Base-by-base conservation (phyloP, 208 protist species). In the Trypanosoma conorhini region DNA sequence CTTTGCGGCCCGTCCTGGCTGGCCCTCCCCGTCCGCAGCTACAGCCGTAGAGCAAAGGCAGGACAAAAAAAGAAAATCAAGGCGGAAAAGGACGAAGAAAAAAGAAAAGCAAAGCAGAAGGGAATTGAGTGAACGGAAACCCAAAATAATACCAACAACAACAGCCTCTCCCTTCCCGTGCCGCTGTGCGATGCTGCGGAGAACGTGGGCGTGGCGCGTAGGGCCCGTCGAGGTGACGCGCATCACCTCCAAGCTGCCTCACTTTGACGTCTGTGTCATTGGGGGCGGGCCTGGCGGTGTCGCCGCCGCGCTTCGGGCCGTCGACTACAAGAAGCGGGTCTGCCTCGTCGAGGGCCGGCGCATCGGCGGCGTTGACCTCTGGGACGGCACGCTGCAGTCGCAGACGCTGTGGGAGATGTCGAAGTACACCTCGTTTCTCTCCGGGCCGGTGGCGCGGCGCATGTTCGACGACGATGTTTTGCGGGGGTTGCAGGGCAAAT, bases 231-330 rank as follows among this genome's bases (percentile, higher is more conserved):
- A 81, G 35, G 79, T 90, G 57, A 77, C 76, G 51, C 77, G 80
- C 33, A 76, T 76, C 26, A 65, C 71, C n/a, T 74, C 72, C n/a
- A 81, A 74, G 50, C 79, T 83, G 55, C 81, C 80, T 3, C 81
- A 82, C 50, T 88, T 85, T 48, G 84, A 93, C 55, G 64, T 93
- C 3, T 93, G 87, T 57, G 72, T 93, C 59, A 90, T 93, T 62
- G 87, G 87, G 50, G 79, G 70, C 31, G 87, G 87, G 17, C 84
- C 87, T 0, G 87, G 72, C n/a, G 87, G 87, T 42, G 67, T 88
- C 12, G 70, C 87, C 0, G 84, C 80, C 0, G 87, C 87, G 19
- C 79, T 90, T 52, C 83, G 82, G 0, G 87, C 82, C 17, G 70
- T 83, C 5, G 67, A 80, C 58, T 85, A 81, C 68, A 80, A 77